Evolutionary conservation across 2,329 filamentous ascomycete species (phyloP).

Genomic region (Nigrospora oryzae): DNA sequence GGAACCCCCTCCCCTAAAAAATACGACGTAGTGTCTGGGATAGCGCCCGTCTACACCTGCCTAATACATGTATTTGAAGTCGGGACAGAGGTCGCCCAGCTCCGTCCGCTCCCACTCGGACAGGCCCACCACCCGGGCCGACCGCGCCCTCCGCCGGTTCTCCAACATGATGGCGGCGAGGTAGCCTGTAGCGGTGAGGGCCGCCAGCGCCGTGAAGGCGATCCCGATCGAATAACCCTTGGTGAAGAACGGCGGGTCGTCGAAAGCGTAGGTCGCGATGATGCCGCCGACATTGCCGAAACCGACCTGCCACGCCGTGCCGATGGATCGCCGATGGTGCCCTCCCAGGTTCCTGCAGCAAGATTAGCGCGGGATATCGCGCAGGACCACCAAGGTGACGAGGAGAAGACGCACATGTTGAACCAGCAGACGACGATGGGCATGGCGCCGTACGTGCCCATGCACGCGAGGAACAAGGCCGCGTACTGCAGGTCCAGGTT

Average conservation of each 20-base stretch:
- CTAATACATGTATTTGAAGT: conserved; percentile 46
- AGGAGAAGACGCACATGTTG: conserved; percentile 59
- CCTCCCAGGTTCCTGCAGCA: conserved; percentile 29
- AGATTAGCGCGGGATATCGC: background rate
- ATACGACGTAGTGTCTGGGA: too few relatives aligned
- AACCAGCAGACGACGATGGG: conserved; percentile 81
- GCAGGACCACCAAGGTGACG: background rate
- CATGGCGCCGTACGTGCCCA: conserved; percentile 80
- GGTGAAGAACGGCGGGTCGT: conserved; percentile 62
- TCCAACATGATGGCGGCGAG: conserved; percentile 46
- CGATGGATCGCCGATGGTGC: conserved; percentile 60
- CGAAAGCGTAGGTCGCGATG: conserved; percentile 64
- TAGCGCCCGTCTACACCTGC: too few relatives aligned
- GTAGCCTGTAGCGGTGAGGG: conserved; percentile 52
- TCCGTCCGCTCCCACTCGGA: conserved; percentile 53
- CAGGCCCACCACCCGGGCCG: conserved; percentile 35
- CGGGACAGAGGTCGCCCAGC: conserved; percentile 45
- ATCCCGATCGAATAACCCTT: conserved; percentile 73
- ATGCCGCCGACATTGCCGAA: conserved; percentile 77
- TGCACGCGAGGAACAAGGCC: conserved; percentile 73
- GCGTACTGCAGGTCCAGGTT: conserved; percentile 63
- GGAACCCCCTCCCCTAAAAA: too few relatives aligned
- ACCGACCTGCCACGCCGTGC: conserved; percentile 68
- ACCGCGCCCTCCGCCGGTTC: conserved; percentile 50
- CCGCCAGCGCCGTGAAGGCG: conserved; percentile 62